Evolutionary conservation across 805 yeast genomes (phyloP).

Genomic region (Barnettozyma californica): DNA sequence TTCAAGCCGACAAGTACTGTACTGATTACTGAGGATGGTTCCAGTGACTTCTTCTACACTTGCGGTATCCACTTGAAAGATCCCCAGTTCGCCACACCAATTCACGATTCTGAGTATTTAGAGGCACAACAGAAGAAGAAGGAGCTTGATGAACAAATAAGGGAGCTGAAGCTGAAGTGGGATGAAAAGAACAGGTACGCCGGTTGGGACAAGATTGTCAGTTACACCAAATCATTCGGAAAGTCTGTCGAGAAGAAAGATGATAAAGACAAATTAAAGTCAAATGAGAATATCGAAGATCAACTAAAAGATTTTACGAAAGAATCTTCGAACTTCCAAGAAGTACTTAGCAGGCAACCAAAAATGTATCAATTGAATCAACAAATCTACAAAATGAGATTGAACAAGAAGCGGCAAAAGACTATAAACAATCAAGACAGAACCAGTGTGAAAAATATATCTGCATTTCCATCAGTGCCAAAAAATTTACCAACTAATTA

Average conservation of each 20-base stretch:
- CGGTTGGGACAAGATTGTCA: constrained; percentile 22
- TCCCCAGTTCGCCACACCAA: constrained; percentile 20
- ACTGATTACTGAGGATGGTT: constrained; percentile 21
- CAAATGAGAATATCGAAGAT: constrained; percentile 14
- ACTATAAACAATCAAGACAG: constrained; percentile 25
- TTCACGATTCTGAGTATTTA: constrained; percentile 19
- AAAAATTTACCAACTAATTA: constrained; percentile 28
- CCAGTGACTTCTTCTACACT: constrained; percentile 16
- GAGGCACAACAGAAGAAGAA: constrained; percentile 17
- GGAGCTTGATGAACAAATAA: constrained; percentile 19
- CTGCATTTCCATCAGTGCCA: constrained; percentile 33
- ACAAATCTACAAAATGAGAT: constrained; percentile 36
- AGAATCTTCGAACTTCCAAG: constrained; percentile 9
- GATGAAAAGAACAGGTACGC: constrained; percentile 25
- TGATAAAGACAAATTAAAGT: constrained; percentile 3
- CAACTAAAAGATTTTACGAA: constrained; percentile 16
- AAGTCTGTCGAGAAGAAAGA: constrained; percentile 16
- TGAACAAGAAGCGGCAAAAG: constrained; percentile 24
- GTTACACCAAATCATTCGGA: constrained; percentile 14
- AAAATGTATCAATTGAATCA: constrained; percentile 33
- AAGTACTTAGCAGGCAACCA: constrained; percentile 27
- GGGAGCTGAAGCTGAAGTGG: constrained; percentile 18
- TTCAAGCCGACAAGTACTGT: constrained; percentile 24
- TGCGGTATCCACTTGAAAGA: constrained; percentile 25
- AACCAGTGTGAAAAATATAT: constrained; percentile 15